Evolutionary conservation across 2,329 filamentous ascomycete species (phyloP), one percentile per base, ranked within the genome.

Genomic region (Didymella sp.): DNA sequence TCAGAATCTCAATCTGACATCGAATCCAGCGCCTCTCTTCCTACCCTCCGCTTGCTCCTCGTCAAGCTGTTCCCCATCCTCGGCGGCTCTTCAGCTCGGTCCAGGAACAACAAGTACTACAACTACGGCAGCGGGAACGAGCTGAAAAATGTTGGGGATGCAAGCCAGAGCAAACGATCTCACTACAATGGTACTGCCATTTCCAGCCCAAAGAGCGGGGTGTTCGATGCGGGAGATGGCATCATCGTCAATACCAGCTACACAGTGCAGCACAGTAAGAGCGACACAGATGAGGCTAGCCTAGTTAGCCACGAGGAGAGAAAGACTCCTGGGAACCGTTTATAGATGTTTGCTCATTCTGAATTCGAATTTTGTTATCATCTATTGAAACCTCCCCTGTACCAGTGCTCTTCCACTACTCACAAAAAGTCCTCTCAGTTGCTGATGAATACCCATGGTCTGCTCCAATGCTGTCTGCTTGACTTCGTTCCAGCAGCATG

Each of bases 1-100:
- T 7, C 0, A 6, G 7, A 30, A 43, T 19, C 9, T 9, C 19
- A 6, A 19, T 24, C 51, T 54, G 15, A 56, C 9, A 15, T 24
- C 17, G 19, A 19, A 9, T 7, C 30, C 30, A 67, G 77, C 51
- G 76, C 76, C 11, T 79, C 78, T 61, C 74, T 80, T 60, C 78
- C 78, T 1, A 72, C 72, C 21, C 58, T 79, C 13, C 73, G 76
- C 17, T 67, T 75, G 4, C 59, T 79, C 7, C 65, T 79, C 7
- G 71, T 75, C 28, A 73, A 69, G 30, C 49, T 76, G 21, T 75
- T 73, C 38, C 77, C 77, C 17, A 58, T 67, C 24, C 37, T 75
- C 1, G 69, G 76, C 38, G 76, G 76, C 8, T 73, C 73, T 28
- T 76, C 74, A 3, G 58, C 52, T 27, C 64, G 64, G 33, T 65